A percentile compares a stretch with the other conserved stretches of the same genome.
Conservation (phyloP, 768 basidiomycete genomes). For the Crucibulum laeve region DNA sequence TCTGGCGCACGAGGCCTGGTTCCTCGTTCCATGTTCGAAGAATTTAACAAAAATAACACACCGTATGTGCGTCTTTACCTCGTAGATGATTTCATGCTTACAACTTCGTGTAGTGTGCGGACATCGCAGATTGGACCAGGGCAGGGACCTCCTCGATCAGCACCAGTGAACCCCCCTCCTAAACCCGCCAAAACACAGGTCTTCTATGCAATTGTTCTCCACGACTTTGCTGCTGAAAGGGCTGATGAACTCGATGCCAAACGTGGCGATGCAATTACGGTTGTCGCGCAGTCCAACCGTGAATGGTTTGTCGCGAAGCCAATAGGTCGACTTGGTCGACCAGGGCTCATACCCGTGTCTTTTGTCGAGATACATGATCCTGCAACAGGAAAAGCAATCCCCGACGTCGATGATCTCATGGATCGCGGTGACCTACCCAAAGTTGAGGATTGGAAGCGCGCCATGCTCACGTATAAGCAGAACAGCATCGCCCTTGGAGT, state of each 20-base stretch:
- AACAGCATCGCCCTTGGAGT: slow-evolving; percentile 93
- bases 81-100: slow-evolving; percentile 9
- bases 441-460: slow-evolving; percentile 99
- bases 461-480: slow-evolving; percentile 93
- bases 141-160: slow-evolving; percentile 13
- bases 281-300: slow-evolving; percentile 98
- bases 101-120: slow-evolving; percentile 28
- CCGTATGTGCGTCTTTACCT: slow-evolving; percentile 39
- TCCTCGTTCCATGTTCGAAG: slow-evolving; percentile 83
- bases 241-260: slow-evolving; percentile 95
- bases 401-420: slow-evolving; percentile 74
- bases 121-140: slow-evolving; percentile 33
- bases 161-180: slow-evolving; percentile 19
- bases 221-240: slow-evolving; percentile 94
- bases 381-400: slow-evolving; percentile 72
- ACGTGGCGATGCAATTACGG: slow-evolving; percentile 89
- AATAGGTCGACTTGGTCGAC: slow-evolving; percentile 90
- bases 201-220: slow-evolving; percentile 92
- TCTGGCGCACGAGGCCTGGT: slow-evolving; percentile 90
- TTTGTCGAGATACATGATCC: slow-evolving; percentile 98
- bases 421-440: slow-evolving; percentile 85
- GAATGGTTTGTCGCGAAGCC: slow-evolving; percentile 99
- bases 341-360: slow-evolving; percentile 94
- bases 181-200: slow-evolving; percentile 48
- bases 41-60: slow-evolving; percentile 72